Evolutionary conservation across 306 rosid genomes (phyloP), one percentile per base, ranked within the genome.

Genomic region (Trifolium repens): DNA sequence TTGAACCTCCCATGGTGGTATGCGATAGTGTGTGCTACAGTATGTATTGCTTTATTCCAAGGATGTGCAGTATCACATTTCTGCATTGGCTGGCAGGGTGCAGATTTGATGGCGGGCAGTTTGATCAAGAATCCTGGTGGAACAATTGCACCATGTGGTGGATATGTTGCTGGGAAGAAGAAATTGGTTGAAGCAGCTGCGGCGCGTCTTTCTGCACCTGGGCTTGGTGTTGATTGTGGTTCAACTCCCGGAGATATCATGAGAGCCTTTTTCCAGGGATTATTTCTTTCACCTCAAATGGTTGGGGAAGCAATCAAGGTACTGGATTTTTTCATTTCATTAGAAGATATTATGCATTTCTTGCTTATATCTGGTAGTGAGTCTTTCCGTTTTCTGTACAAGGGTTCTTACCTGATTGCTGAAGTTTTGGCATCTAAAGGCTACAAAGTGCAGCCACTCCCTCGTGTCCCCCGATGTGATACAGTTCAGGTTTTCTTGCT

Each of bases 211-310:
- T 91, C 98, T 76, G 97, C 96, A 8, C 98, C 98, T 0, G 98
- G 97, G 80, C 91, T 93, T 79, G 97, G 96, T 26, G 52, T 93
- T 42, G 96, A 93, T 74, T 93, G 94, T 79, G 98, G 98, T 54
- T 80, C 97, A 65, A 88, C 91, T 69, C 94, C 98, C 1, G 98
- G 98, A 9, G 86, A 93, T 74, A 46, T 89, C 54, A 93, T 91
- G 97, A 85, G 98, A 72, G 82, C 94, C 34, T 88, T 93, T 82
- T 93, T 93, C 78, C 98, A 91, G 80, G 98, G 98, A 14, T 83
- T 91, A 73, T 91, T 87, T 84, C 98, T 93, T 80, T 89, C 98
- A n/a, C 97, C 98, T 87, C 98, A 93, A 89, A 93, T 93, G 98
- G 98, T 93, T 60, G 98, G 98, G n/a, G 97, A 91, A 82, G 96